phyloP scores from a whole-genome alignment of 2,329 filamentous ascomycete genomes.

The Phialophora macrospora region DNA sequence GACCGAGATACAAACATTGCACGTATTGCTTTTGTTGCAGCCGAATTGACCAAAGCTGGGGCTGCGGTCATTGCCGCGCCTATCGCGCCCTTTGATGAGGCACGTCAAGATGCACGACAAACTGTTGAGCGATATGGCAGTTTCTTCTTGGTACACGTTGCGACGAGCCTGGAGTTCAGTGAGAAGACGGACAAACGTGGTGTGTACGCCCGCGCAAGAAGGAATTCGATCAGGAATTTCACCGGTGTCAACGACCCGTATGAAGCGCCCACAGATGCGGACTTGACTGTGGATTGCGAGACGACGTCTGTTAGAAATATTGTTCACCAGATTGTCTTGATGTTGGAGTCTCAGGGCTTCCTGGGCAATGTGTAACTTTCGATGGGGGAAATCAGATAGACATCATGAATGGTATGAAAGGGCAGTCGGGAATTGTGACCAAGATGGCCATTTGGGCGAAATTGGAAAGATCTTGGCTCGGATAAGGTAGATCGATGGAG shows the following conservation, averaged over 20 bases:
- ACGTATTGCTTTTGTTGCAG: constrained; percentile 94
- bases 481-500: not conserved
- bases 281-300: constrained; percentile 82
- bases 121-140: constrained; percentile 84
- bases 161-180: constrained; percentile 86
- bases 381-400: not conserved
- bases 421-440: not conserved
- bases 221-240: constrained; percentile 95
- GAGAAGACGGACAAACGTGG: constrained; percentile 95
- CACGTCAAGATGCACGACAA: constrained; percentile 77
- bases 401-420: not conserved
- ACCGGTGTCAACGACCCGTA: constrained; percentile 98
- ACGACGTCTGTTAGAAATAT: constrained; percentile 89
- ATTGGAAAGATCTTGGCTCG: not conserved
- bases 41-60: constrained; percentile 89
- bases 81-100: constrained; percentile 87
- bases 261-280: constrained; percentile 78
- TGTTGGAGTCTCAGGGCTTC: constrained; percentile 87
- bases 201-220: constrained; percentile 81
- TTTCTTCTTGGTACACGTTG: constrained; percentile 95
- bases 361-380: constrained; percentile 61
- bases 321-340: constrained; percentile 93
- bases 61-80: constrained; percentile 95
- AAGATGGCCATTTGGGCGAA: not conserved
- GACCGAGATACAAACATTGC: constrained; percentile 95